Percentiles rank a stretch among this genome's conserved stretches.
phyloP scores from a whole-genome alignment of 768 basidiomycete species.

The Kwoniella botswanensis region DNA sequence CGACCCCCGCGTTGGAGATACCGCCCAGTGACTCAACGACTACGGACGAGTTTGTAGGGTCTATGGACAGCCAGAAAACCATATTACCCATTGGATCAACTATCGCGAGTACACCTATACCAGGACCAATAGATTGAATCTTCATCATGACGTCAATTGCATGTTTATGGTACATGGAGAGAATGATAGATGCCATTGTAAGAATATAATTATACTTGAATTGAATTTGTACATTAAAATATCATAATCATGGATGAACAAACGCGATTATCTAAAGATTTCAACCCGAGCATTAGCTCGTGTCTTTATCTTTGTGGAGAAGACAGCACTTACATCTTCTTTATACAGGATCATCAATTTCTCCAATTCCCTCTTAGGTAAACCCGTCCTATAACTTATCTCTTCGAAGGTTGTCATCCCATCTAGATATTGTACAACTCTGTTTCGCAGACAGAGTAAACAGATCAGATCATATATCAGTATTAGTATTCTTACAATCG shows the following conservation, averaged over 20 bases:
- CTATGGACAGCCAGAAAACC: slow-evolving; percentile 5
- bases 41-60: background rate
- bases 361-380: slow-evolving; percentile 80
- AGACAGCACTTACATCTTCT: slow-evolving; percentile 71
- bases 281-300: slow-evolving; percentile 12
- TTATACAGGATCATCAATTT: slow-evolving; percentile 84
- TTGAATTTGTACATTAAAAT: background rate
- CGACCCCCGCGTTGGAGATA: background rate
- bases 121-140: background rate
- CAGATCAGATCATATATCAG: too few relatives aligned
- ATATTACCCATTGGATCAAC: slow-evolving; percentile 38
- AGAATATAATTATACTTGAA: too few relatives aligned
- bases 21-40: background rate
- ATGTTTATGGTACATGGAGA: too few relatives aligned
- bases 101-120: slow-evolving; percentile 32
- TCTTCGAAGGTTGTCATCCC: slow-evolving; percentile 91
- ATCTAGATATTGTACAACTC: slow-evolving; percentile 91
- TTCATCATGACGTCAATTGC: too few relatives aligned
- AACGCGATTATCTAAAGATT: slow-evolving; percentile 45
- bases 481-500: too few relatives aligned
- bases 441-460: slow-evolving; percentile 51
- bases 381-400: slow-evolving; percentile 85
- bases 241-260: slow-evolving; percentile 42
- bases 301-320: too few relatives aligned
- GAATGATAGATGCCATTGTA: too few relatives aligned